Base-by-base conservation (phyloP, 192 early-diverging fungal genomes). In the Nowakowskiella sp. region DNA sequence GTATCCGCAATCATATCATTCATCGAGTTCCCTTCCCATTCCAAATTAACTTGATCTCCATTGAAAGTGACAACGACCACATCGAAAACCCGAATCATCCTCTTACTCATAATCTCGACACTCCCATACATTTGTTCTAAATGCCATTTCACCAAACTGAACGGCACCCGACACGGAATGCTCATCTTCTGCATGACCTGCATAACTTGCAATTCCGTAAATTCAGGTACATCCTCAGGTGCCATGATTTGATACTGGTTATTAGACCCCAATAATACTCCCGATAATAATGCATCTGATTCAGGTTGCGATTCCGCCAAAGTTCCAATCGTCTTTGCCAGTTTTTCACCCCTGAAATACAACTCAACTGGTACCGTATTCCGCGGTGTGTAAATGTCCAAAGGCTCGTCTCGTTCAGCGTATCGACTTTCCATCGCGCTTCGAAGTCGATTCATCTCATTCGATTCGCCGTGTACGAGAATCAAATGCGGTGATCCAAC, bases 1-100 rank as follows among this genome's bases (percentile, higher is more conserved):
- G 94, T 88, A 53, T 99, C 95, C 3, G 92, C 94, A 1, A 97
- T 81, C 85, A 95, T 91, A 65, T 99, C 95, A 53, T 90, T 94
- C 60, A 93, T 80, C 24, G 83, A 67, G 62, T 90, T 84, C 43
- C 93, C 85, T 28, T 84, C 77, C 95, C 95, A 99, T 62, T 93
- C 92, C 21, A 99, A 63, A 39, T 83, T 71, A 2, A 93, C 67
- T 55, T 78, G 74, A 52, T 82, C 29, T 9, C 25, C 70, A 19
- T 71, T 65, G 59, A 77, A 47, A 19, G 73, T 87, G 29, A 97
- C 80, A 49, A 82, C 82, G 5, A 97, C 81, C 0, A 81, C 74
- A 47, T 88, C 84, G 56, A 88, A 85, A 3, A 90, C 75, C 44
- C 82, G 62, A 29, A 78, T 34, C 31, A 21, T 55, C 45, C 34